Conservation (phyloP, 495 filamentous ascomycete genomes). For the Tuber magnatum region DNA sequence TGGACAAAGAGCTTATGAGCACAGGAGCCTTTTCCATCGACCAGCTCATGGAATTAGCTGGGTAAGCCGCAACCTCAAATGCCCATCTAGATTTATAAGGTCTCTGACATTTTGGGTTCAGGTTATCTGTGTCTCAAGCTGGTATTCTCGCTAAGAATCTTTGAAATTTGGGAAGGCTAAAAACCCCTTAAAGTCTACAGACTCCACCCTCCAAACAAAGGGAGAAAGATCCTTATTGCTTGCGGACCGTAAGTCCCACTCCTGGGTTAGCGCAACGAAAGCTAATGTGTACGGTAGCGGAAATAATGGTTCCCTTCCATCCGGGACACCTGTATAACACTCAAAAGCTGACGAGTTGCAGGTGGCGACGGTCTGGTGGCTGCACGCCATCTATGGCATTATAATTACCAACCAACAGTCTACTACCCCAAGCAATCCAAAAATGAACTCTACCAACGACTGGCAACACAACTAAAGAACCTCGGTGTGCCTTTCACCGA, state of each 20-base stretch:
- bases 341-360: conserved; percentile 30
- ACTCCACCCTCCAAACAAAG: conserved; percentile 67
- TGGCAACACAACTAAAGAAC: conserved; percentile 72
- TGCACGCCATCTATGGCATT: conserved; percentile 88
- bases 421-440: conserved; percentile 90
- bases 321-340: background rate
- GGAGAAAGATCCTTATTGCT: conserved; percentile 71
- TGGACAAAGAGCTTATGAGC: conserved; percentile 93
- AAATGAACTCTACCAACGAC: conserved; percentile 83
- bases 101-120: conserved; percentile 2
- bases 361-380: conserved; percentile 91
- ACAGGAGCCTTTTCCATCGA: conserved; percentile 87
- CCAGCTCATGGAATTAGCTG: conserved; percentile 95
- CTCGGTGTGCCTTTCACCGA: conserved; percentile 77
- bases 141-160: conserved; percentile 46
- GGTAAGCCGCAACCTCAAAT: conserved; percentile 38
- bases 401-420: conserved; percentile 79
- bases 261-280: conserved; percentile 16
- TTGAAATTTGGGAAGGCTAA: background rate
- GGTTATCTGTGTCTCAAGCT: conserved; percentile 81
- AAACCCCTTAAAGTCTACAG: conserved; percentile 57
- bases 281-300: conserved; percentile 8
- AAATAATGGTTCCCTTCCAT: conserved; percentile 10
- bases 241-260: conserved; percentile 67
- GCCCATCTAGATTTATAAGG: background rate